Evolutionary conservation across 805 yeast genomes (phyloP), one percentile per base, ranked within the genome.

Genomic region (Scheffersomyces spartinae): DNA sequence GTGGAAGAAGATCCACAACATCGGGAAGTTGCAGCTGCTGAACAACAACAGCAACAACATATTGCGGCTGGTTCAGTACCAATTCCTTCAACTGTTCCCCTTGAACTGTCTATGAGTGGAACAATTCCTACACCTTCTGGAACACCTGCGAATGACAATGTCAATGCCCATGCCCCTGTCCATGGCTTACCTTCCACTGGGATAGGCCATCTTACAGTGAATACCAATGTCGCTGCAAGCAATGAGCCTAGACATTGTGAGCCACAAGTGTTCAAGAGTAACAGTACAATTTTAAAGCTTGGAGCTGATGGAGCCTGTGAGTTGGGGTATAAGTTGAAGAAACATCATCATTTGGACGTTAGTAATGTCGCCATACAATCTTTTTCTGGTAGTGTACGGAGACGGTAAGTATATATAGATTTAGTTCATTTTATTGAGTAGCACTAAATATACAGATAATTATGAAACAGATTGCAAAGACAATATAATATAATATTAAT

Each of bases 261-360:
- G n/a, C n/a, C n/a, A n/a, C n/a, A n/a, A n/a, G n/a, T n/a, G n/a
- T n/a, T n/a, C n/a, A n/a, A n/a, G n/a, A n/a, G n/a, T n/a, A n/a
- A n/a, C n/a, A n/a, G n/a, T n/a, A n/a, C n/a, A n/a, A n/a, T n/a
- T n/a, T n/a, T n/a, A n/a, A n/a, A n/a, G n/a, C n/a, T n/a, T n/a
- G n/a, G n/a, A n/a, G n/a, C 40, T n/a, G 38, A 35, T 26, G 62
- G 64, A 2, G 22, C 35, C 18, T 59, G 66, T 31, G 59, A 59
- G 9, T 44, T 59, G 27, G 67, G 67, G 4, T 61, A 60, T 33
- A 52, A 45, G 36, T 46, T 61, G 22, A 56, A 43, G 29, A 59
- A 50, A 38, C 67, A 61, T 31, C 61, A 56, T 35, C 67, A 61
- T 32, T 34, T 48, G 24, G 65, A 55, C 12, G 40, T 57, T 4